These are phyloP conservation scores for Pleurotus citrinopileatus DNA, from an alignment of 768 basidiomycete species.

Conservation along the genomic window DNA sequence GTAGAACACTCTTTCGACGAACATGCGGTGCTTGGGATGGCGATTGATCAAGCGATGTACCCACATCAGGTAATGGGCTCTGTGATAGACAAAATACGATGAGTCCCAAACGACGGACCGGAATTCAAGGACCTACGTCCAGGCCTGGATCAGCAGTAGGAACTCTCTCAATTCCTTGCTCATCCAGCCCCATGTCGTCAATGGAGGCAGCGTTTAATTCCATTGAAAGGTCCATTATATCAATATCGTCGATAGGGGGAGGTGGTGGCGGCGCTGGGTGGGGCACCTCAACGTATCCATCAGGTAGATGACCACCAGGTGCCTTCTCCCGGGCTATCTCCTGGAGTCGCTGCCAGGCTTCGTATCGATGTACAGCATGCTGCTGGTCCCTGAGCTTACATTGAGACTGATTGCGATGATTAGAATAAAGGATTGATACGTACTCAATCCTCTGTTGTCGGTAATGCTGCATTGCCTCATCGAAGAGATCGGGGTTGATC, in stretches of 20 bases:
- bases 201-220: constrained; percentile 85
- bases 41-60: constrained; percentile 49
- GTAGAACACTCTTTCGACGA: constrained; percentile 91
- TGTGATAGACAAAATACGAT: constrained; percentile 27
- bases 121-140: constrained; percentile 66
- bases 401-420: background rate
- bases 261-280: constrained; percentile 78
- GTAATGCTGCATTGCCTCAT: constrained; percentile 90
- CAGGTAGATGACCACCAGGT: constrained; percentile 65
- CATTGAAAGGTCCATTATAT: constrained; percentile 85
- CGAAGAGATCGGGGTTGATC: constrained; percentile 95
- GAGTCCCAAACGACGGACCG: background rate
- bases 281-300: constrained; percentile 64
- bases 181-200: constrained; percentile 74
- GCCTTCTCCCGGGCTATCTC: constrained; percentile 73
- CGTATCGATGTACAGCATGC: constrained; percentile 78
- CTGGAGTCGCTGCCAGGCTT: constrained; percentile 86
- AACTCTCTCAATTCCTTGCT: constrained; percentile 81
- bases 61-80: constrained; percentile 68
- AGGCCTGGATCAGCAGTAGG: constrained; percentile 91
- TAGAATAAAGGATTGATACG: constrained; percentile 29
- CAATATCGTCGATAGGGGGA: constrained; percentile 74
- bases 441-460: constrained; percentile 85
- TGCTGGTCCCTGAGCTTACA: constrained; percentile 73
- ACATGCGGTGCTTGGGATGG: constrained; percentile 73